Evolutionary conservation across 2,329 filamentous ascomycete genomes (phyloP), one percentile per base, ranked within the genome.

Genomic region (Magnaporthales sp.): DNA sequence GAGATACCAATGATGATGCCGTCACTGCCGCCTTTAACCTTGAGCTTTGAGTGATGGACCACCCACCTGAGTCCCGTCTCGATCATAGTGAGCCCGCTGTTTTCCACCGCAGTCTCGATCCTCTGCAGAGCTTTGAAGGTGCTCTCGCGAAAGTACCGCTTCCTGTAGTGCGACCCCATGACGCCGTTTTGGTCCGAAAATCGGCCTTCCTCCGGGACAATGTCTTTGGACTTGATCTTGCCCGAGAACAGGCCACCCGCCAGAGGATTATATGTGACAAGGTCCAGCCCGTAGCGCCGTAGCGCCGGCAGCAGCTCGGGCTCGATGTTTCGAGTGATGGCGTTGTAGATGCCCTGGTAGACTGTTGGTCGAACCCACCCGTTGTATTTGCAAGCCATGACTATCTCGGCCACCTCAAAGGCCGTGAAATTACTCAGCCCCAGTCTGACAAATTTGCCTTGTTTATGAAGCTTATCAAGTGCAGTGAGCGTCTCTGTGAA

Each of bases 331-430:
- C 92, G 86, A 27, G 88, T 91, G 71, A 93, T 91, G 67, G 85
- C 86, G 77, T 94, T 94, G 78, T 93, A 94, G 90, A 96, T 94
- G 72, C 84, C 92, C 77, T 95, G 92, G 77, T 91, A 96, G 67
- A 96, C 87, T 0, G 90, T 92, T 1, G 92, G 92, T 54, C 89
- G 85, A 19, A 96, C 90, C 91, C 91, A 96, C 68, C 86, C 85
- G 73, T 91, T 89, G 78, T 90, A 87, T 72, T 89, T 89, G 81
- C 91, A 94, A 54, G 88, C 89, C 76, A 92, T 86, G 67, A 90
- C 90, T 8, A 96, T 85, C 78, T 97, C 93, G 0, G 92, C 92
- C 11, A 97, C 90, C 75, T 97, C 93, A 74, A 90, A 95, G 0
- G 92, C 89, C 0, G 92, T 91, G 75, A 89, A 97, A 79, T 97